phyloP scores from a whole-genome alignment of 164 flowering plant genomes.

The Tetrastigma voinierianum region DNA sequence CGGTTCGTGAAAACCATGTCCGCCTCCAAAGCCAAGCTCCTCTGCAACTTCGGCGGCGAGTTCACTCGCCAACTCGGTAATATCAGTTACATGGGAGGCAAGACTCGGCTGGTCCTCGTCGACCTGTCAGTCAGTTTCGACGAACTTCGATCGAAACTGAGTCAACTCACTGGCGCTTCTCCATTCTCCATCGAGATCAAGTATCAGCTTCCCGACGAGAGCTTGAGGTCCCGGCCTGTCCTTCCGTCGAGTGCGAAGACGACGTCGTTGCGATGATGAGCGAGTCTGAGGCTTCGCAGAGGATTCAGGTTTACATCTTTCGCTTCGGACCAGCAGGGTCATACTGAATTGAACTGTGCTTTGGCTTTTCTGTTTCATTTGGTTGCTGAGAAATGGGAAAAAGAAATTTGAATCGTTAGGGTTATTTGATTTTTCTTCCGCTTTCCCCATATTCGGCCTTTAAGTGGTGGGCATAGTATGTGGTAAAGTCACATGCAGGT shows the following conservation, averaged over 20 bases:
- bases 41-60: slow-evolving; percentile 6
- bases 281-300: slow-evolving; percentile 2
- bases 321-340: slow-evolving; percentile 2
- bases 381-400: not conserved
- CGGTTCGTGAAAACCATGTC: too few relatives aligned
- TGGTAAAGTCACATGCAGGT: too few relatives aligned
- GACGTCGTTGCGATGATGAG: slow-evolving; percentile 3
- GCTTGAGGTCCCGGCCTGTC: not conserved
- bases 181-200: not conserved
- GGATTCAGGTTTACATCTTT: not conserved
- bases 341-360: not conserved
- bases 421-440: too few relatives aligned
- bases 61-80: slow-evolving; percentile 2
- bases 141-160: not conserved
- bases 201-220: slow-evolving; percentile 7
- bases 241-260: slow-evolving; percentile 1
- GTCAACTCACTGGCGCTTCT: not conserved
- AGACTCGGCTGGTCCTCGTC: slow-evolving; percentile 4
- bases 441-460: too few relatives aligned
- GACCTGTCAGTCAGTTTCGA: not conserved
- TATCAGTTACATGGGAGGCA: not conserved
- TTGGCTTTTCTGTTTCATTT: not conserved
- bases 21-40: slow-evolving; percentile 1
- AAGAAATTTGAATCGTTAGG: too few relatives aligned
- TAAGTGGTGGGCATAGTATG: too few relatives aligned